phyloP scores from a whole-genome alignment of 176 grass and related monocot genomes.

The Carex cristatella region DNA sequence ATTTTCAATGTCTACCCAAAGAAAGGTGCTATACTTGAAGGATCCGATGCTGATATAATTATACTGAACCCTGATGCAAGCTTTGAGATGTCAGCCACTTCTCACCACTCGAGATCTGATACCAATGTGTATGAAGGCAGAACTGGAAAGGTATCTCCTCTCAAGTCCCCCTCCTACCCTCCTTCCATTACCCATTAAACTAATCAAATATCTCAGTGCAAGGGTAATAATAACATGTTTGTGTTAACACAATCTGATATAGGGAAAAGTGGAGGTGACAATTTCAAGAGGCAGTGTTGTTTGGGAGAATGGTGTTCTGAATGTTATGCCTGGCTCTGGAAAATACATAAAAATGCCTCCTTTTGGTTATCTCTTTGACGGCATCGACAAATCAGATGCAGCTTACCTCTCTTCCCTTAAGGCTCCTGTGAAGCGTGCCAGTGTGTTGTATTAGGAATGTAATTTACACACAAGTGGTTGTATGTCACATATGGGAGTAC shows the following conservation, averaged over 20 bases:
- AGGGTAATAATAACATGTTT: neutral
- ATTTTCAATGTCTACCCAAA: conserved; percentile 88
- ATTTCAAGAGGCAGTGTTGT: conserved; percentile 79
- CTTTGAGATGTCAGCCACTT: conserved; percentile 48
- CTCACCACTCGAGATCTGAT: conserved; percentile 78
- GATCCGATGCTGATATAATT: conserved; percentile 92
- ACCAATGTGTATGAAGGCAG: conserved; percentile 78
- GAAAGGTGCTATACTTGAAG: conserved; percentile 84
- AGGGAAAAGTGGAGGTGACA: conserved; percentile 90
- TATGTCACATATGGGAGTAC: neutral
- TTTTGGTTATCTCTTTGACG: conserved; percentile 80
- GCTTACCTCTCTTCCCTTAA: conserved; percentile 59
- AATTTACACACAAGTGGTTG: neutral
- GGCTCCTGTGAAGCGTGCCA: conserved; percentile 53
- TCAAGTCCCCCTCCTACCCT: neutral
- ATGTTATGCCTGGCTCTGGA: conserved; percentile 59
- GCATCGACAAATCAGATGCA: conserved; percentile 62
- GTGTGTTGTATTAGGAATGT: conserved; percentile 13
- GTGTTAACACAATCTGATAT: conserved; percentile 2
- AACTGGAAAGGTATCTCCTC: conserved; percentile 60
- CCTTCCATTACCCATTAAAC: neutral
- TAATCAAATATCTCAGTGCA: neutral
- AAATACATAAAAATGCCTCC: conserved; percentile 62
- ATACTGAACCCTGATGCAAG: conserved; percentile 74
- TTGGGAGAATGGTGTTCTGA: conserved; percentile 64